Conservation (phyloP, 1,139 yeast genomes). For the Yamadazyma sp. region DNA sequence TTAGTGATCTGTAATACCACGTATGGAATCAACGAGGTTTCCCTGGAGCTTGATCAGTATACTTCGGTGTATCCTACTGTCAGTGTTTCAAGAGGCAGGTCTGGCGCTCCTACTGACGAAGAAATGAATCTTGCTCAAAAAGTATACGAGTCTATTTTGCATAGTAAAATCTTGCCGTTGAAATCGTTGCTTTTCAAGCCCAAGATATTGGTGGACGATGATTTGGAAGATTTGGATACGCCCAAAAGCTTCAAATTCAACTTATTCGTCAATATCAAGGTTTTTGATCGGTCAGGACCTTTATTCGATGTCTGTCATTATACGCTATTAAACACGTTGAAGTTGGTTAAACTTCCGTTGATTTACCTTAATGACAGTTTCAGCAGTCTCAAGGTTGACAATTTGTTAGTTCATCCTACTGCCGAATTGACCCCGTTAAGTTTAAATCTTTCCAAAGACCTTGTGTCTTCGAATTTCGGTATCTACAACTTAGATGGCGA, state of each 20-base stretch:
- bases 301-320: conserved; percentile 76
- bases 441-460: conserved; percentile 35
- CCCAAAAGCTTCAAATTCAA: conserved; percentile 54
- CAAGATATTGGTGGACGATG: conserved; percentile 48
- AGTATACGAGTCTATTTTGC: conserved; percentile 57
- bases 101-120: conserved; percentile 84
- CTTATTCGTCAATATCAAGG: conserved; percentile 71
- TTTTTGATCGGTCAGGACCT: conserved; percentile 81
- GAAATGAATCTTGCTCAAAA: conserved; percentile 81
- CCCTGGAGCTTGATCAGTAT: conserved; percentile 19
- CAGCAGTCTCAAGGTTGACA: conserved; percentile 26
- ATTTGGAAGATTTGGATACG: conserved; percentile 20
- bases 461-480: conserved; percentile 67
- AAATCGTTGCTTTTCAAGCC: conserved; percentile 25
- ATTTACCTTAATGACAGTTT: conserved; percentile 49
- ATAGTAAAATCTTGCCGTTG: conserved; percentile 52
- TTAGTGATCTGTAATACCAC: conserved; percentile 74
- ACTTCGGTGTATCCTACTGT: conserved; percentile 74
- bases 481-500: conserved; percentile 22
- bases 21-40: conserved; percentile 63
- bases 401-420: conserved; percentile 18
- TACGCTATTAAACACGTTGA: conserved; percentile 64
- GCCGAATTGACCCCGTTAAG: conserved; percentile 20
- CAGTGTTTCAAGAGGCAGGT: conserved; percentile 72
- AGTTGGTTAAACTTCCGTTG: conserved; percentile 61